Evolutionary conservation across 495 filamentous ascomycete species (phyloP).

Genomic region (Cercophora samala): DNA sequence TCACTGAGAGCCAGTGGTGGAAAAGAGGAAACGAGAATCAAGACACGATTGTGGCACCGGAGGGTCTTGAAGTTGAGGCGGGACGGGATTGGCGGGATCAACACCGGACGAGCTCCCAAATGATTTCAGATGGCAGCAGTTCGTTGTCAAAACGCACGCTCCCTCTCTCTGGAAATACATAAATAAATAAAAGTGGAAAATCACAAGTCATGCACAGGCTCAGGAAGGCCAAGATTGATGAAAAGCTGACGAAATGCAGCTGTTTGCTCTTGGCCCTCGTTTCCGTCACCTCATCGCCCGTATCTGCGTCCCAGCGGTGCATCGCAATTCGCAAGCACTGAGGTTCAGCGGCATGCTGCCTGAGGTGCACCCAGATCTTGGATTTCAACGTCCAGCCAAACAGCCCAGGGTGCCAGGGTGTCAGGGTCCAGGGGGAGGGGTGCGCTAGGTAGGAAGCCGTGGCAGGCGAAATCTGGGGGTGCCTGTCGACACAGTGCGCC

Average conservation of each 20-base stretch:
- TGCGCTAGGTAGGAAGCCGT: not conserved
- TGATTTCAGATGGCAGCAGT: not conserved
- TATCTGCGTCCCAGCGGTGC: slow-evolving; percentile 3
- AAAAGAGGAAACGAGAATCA: not conserved
- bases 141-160: not conserved
- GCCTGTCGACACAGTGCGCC: not conserved
- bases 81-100: not conserved
- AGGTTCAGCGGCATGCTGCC: too few species aligned
- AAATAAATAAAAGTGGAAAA: not conserved
- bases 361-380: not conserved
- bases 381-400: not conserved
- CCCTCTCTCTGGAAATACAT: not conserved
- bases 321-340: not conserved
- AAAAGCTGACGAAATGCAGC: not conserved
- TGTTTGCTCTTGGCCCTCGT: not conserved
- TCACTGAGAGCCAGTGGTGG: not conserved
- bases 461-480: not conserved
- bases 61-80: not conserved
- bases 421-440: not conserved
- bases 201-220: not conserved
- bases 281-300: not conserved
- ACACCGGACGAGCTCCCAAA: not conserved
- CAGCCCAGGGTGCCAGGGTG: not conserved
- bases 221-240: not conserved
- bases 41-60: not conserved